Percentiles rank a stretch among this genome's conserved stretches.
Conservation (phyloP, 768 basidiomycete species). For the Mycena alexandri region DNA sequence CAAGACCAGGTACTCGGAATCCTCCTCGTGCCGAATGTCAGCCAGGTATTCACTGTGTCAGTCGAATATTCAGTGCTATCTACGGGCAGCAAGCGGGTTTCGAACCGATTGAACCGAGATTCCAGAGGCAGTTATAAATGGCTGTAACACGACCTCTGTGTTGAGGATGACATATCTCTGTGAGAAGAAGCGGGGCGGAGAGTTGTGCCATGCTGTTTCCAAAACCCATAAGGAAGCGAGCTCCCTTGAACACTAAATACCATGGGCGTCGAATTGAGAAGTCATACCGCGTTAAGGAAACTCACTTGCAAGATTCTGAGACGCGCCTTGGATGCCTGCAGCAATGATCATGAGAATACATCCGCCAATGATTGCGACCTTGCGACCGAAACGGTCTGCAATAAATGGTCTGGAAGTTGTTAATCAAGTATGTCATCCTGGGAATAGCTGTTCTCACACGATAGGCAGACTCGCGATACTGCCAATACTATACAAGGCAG, state of each 20-base stretch:
- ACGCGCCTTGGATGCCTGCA: slow-evolving; percentile 26
- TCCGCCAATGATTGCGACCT: slow-evolving; percentile 28
- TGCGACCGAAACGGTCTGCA: slow-evolving; percentile 33
- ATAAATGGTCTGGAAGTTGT: slow-evolving; percentile 28
- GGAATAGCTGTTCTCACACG: slow-evolving; percentile 25
- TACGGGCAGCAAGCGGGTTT: slow-evolving; percentile 19
- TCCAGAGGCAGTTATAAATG: slow-evolving; percentile 29
- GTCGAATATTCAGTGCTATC: slow-evolving; percentile 24
- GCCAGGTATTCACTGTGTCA: slow-evolving; percentile 24
- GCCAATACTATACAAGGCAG: no score
- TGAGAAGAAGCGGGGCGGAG: no score
- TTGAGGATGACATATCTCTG: no score
- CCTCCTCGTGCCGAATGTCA: slow-evolving; percentile 76
- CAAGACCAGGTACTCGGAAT: slow-evolving; percentile 74
- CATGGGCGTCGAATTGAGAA: slow-evolving; percentile 13
- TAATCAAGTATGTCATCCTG: slow-evolving; percentile 13
- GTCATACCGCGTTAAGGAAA: slow-evolving; percentile 15
- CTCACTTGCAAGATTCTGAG: slow-evolving; percentile 31
- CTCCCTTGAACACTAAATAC: no score
- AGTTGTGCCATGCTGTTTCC: no score
- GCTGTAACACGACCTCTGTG: slow-evolving; percentile 31
- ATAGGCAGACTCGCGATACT: slow-evolving; percentile 29
- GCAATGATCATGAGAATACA: slow-evolving; percentile 31
- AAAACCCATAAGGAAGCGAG: no score
- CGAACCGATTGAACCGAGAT: slow-evolving; percentile 28